Conservation (phyloP, 495 filamentous ascomycete genomes). For the Daldinia childiae region DNA sequence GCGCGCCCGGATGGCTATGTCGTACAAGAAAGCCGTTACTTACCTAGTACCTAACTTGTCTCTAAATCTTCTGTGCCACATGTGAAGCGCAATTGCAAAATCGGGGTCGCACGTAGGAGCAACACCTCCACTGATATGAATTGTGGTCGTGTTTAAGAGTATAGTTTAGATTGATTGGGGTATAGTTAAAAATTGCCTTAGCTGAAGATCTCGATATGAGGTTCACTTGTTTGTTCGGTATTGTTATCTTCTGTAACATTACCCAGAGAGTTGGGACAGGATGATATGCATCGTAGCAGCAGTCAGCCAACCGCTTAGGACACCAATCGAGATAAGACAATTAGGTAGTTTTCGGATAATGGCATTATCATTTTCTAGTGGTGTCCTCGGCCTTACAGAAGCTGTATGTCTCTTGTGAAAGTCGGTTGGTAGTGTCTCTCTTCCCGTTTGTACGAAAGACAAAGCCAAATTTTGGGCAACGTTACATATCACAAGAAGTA, state of each 20-base stretch:
- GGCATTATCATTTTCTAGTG: neutral
- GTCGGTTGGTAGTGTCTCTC: neutral
- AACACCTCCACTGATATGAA: constrained; percentile 2
- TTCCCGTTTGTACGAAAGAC: neutral
- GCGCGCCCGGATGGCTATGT: neutral
- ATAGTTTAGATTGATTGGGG: neutral
- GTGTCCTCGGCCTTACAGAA: neutral
- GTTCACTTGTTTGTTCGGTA: constrained; percentile 3
- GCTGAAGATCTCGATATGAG: neutral
- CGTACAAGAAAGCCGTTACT: constrained; percentile 4
- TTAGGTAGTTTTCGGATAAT: constrained; percentile 6
- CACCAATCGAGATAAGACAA: constrained; percentile 9
- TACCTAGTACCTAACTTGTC: constrained; percentile 1
- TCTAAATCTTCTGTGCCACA: neutral
- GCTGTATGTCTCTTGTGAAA: neutral
- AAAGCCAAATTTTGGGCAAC: constrained; percentile 25
- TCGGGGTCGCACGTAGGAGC: neutral
- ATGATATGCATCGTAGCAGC: constrained; percentile 29
- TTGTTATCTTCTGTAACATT: constrained; percentile 35
- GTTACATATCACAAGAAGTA: constrained; percentile 32
- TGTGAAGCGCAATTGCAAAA: neutral
- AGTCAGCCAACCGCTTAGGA: constrained; percentile 3
- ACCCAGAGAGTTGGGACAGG: constrained; percentile 23
- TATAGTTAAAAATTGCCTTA: neutral
- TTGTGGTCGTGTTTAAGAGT: neutral